Base-by-base conservation (phyloP, 1,284 basidiomycete genomes). In the Apiotrichum laibachii region DNA sequence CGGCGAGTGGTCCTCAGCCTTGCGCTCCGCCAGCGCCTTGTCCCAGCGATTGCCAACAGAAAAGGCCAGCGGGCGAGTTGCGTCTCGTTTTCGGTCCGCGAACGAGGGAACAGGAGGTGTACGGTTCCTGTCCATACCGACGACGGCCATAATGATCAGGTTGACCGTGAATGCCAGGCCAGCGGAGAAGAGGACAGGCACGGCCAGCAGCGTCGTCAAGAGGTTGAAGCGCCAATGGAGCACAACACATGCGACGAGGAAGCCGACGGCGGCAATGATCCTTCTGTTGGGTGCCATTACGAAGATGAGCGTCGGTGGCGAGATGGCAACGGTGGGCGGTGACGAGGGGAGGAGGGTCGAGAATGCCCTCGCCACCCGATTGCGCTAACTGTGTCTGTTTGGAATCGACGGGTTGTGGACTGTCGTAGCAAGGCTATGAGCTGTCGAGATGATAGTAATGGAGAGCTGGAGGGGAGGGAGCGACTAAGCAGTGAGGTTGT, bases 21-120 rank as follows among this genome's bases (percentile, higher is more conserved):
- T 42, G 9, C 44, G 19, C 15, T 44, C 22, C 8, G 44, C 22
- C 8, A 47, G 12, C 2, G 10, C 15, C 44, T 19, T 7, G 9
- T 39, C 13, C 57, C 57, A 63, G 7, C 11, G 18, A 1, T 39
- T 22, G 2, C 53, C 45, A 4, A 46, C 21, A 15, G 61, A 42
- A 18, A 63, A 60, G 1, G 34, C 52, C 6, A 63, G 35, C 10
- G 55, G 53, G 18, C 55, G 57, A 12, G 44, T 52, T 2, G 57
- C 61, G 7, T 21, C 42, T 2, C 42, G 44, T 46, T 63, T 57
- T 16, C 58, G 39, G 1, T 45, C 49, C 5, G 43, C 48, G 31
- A 62, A 53, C 8, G 57, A 51, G 7, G 26, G 40, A 1, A 37
- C 43, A 10, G 49, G 34, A 5, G 37, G n/a, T 13, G 22, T 7